Conservation (phyloP, 2,329 filamentous ascomycete genomes). For the Clarireedia monteithiana region DNA sequence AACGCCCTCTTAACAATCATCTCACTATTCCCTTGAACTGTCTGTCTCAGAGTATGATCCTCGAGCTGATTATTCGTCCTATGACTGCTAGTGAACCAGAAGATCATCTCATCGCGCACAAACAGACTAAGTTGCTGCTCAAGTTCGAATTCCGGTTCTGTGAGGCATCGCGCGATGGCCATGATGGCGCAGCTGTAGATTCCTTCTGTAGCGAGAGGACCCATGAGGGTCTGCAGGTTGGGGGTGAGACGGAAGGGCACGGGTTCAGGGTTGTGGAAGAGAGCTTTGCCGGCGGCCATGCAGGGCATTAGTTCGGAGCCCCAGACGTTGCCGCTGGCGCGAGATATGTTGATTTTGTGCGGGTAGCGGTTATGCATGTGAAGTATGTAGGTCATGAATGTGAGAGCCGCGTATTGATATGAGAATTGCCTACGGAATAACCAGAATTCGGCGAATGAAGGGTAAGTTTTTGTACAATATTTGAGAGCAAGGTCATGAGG, state of each 20-base stretch:
- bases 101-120: slow-evolving; percentile 95
- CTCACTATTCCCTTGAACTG: slow-evolving; percentile 79
- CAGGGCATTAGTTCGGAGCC: slow-evolving; percentile 87
- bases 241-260: slow-evolving; percentile 97
- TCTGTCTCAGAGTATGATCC: slow-evolving; percentile 59
- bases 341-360: slow-evolving; percentile 88
- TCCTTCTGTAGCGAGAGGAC: slow-evolving; percentile 88
- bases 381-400: slow-evolving; percentile 98
- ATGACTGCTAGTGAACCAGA: slow-evolving; percentile 83
- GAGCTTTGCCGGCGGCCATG: slow-evolving; percentile 75
- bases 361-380: slow-evolving; percentile 96
- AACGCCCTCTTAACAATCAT: slow-evolving; percentile 86
- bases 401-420: slow-evolving; percentile 88
- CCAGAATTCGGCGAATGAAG: slow-evolving; percentile 92
- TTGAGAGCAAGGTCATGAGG: slow-evolving; percentile 74
- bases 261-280: slow-evolving; percentile 90
- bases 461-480: slow-evolving; percentile 84
- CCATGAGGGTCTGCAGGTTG: slow-evolving; percentile 93
- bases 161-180: slow-evolving; percentile 90
- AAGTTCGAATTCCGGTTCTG: slow-evolving; percentile 82
- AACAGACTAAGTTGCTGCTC: slow-evolving; percentile 92
- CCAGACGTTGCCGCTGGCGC: slow-evolving; percentile 88
- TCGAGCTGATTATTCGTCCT: slow-evolving; percentile 47
- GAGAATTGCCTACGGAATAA: slow-evolving; percentile 95
- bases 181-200: slow-evolving; percentile 94